phyloP scores from a whole-genome alignment of 768 basidiomycete genomes.

The Suillus hirtellus region DNA sequence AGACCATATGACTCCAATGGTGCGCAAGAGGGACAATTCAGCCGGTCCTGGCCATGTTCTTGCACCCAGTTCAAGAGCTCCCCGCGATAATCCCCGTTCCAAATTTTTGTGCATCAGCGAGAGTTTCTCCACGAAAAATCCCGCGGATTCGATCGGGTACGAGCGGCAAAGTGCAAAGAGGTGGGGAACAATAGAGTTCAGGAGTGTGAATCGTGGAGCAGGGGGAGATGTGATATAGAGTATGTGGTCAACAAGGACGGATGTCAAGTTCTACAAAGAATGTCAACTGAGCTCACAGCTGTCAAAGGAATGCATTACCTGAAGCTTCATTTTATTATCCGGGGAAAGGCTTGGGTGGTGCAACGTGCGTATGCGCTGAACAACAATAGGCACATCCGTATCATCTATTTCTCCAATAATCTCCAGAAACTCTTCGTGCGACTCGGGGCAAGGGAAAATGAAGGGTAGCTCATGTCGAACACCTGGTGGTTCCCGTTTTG shows the following conservation, averaged over 20 bases:
- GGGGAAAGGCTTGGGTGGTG: constrained; percentile 91
- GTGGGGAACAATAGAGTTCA: constrained; percentile 74
- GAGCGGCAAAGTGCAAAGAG: constrained; percentile 73
- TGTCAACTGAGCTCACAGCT: constrained; percentile 5
- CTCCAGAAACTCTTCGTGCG: constrained; percentile 87
- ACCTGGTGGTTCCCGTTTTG: constrained; percentile 30
- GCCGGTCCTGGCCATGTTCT: constrained; percentile 88
- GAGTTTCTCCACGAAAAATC: constrained; percentile 80
- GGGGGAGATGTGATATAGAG: constrained; percentile 72
- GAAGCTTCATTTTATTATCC: constrained; percentile 90
- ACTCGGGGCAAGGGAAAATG: constrained; percentile 86
- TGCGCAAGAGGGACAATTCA: constrained; percentile 78
- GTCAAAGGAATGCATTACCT: constrained; percentile 51
- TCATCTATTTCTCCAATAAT: constrained; percentile 73
- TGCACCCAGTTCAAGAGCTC: constrained; percentile 56
- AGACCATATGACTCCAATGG: constrained; percentile 85
- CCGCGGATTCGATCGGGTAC: constrained; percentile 80
- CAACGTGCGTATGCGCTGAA: constrained; percentile 87
- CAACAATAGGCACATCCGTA: constrained; percentile 71
- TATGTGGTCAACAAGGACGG: constrained; percentile 85
- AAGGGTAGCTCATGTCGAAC: constrained; percentile 75
- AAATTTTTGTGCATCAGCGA: constrained; percentile 93
- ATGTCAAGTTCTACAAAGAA: constrained; percentile 58
- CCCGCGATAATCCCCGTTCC: constrained; percentile 73
- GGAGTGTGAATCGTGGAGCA: constrained; percentile 54